Base-by-base conservation (phyloP, 352 stramenopile species). In the Pythium plurisporium region DNA sequence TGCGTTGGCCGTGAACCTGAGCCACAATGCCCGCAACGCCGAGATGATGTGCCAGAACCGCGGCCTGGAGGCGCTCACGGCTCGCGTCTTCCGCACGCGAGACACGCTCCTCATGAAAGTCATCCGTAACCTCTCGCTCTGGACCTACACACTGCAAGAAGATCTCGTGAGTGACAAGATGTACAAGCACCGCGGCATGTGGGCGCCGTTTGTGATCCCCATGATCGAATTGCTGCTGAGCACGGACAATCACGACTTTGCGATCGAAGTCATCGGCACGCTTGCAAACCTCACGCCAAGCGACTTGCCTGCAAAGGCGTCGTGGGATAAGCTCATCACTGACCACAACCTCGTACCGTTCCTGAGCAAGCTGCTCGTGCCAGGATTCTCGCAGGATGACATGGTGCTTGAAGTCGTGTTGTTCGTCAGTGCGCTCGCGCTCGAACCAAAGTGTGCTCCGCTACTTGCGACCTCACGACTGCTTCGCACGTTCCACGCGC, bases 61-160 rank as follows among this genome's bases (percentile, higher is more conserved):
- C 23, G 91, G 90, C 0, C 68, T 98, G 6, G 85, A 96, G 52
- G 84, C 87, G 14, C 79, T 98, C 6, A 82, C 95, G n/a, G 76
- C 89, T 7, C 86, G 91, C 11, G 81, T 96, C 10, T 78, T 96
- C 41, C 82, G 91, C 17, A 96, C 87, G 8, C 80, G 84, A 9
- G 93, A 98, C 54, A 75, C 82, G 19, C 73, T 98, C 23, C 75
- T 98, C n/a, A 94, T 98, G 73, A 98, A 98, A 64, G 89, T 97
- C 17, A 81, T 96, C 20, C 85, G 87, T 53, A 96, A 97, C 60
- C 86, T 98, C 47, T 89, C 87, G 22, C 67, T 86, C 30, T 98
- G 92, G 92, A 96, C 91, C 4, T 97, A 94, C 71, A 81, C 74
- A 17, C 56, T 96, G 5, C 94, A 98, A 69, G 84, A 94, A 64